phyloP scores from a whole-genome alignment of 192 early-diverging fungal species.

The Dimargaris xerosporica region DNA sequence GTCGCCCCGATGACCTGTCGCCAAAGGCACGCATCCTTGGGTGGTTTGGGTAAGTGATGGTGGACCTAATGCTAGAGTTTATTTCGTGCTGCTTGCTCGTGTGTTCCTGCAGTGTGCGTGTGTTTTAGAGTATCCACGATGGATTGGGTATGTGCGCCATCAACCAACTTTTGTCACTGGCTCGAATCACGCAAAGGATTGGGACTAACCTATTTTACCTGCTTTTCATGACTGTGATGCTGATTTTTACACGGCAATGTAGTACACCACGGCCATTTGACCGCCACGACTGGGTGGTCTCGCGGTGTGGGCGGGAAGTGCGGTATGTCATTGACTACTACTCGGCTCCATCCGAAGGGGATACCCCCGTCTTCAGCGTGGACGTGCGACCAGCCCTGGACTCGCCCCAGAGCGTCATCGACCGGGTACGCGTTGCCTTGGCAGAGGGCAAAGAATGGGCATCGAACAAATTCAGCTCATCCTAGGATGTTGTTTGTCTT shows the following conservation, averaged over 20 bases:
- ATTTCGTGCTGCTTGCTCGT: no score
- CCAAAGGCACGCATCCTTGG: constrained; percentile 52
- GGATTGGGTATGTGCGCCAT: no score
- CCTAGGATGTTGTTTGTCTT: no score
- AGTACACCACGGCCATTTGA: constrained; percentile 85
- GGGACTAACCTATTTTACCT: no score
- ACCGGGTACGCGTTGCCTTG: constrained; percentile 47
- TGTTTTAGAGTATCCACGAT: no score
- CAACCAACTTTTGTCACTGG: no score
- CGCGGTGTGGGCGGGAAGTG: constrained; percentile 73
- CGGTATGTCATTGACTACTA: constrained; percentile 99
- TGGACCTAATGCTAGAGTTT: no score
- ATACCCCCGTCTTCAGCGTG: constrained; percentile 72
- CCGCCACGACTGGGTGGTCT: constrained; percentile 92
- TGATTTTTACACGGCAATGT: constrained; percentile 19
- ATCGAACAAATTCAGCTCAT: constrained; percentile 9
- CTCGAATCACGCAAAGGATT: no score
- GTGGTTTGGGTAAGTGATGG: constrained; percentile 40
- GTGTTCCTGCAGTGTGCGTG: no score
- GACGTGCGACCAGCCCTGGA: constrained; percentile 94
- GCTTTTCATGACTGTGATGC: no score
- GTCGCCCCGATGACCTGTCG: constrained; percentile 60
- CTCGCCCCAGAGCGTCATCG: constrained; percentile 40
- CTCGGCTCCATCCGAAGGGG: constrained; percentile 50
- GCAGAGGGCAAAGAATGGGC: constrained; percentile 24